Evolutionary conservation across 2,329 filamentous ascomycete species (phyloP).

Genomic region (Paecilomyces variotii): DNA sequence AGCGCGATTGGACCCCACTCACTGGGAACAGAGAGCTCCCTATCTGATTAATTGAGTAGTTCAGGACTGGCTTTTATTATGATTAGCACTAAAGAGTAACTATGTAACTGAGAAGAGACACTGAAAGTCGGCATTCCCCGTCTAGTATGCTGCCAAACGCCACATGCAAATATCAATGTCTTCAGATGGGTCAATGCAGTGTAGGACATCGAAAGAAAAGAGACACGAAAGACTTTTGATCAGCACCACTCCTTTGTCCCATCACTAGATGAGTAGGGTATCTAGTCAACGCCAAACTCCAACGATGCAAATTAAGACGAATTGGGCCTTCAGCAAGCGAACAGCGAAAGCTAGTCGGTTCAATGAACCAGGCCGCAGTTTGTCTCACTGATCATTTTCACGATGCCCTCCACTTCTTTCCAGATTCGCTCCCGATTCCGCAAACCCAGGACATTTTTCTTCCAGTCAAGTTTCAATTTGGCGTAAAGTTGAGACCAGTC

Average conservation of each 20-base stretch:
- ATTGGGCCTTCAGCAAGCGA: not conserved
- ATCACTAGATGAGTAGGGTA: not conserved
- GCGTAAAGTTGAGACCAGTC: not conserved
- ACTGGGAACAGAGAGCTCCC: no score
- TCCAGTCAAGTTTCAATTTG: not conserved
- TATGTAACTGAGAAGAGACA: no score
- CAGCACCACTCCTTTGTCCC: not conserved
- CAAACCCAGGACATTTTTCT: not conserved
- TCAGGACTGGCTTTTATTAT: no score
- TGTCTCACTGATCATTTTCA: not conserved
- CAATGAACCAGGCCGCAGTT: not conserved
- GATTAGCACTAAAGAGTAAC: no score
- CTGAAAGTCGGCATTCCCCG: no score
- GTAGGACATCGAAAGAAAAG: no score
- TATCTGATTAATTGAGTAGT: no score
- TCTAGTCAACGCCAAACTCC: not conserved
- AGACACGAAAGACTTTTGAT: no score
- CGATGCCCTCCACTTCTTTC: not conserved
- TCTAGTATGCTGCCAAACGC: no score
- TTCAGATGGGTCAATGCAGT: no score
- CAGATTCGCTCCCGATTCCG: not conserved
- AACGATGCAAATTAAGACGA: not conserved
- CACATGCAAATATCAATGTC: no score
- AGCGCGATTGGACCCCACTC: no score
- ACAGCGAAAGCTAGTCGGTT: not conserved